Evolutionary conservation across 2,329 filamentous ascomycete species (phyloP), one percentile per base, ranked within the genome.

Genomic region (Fusarium chaquense): DNA sequence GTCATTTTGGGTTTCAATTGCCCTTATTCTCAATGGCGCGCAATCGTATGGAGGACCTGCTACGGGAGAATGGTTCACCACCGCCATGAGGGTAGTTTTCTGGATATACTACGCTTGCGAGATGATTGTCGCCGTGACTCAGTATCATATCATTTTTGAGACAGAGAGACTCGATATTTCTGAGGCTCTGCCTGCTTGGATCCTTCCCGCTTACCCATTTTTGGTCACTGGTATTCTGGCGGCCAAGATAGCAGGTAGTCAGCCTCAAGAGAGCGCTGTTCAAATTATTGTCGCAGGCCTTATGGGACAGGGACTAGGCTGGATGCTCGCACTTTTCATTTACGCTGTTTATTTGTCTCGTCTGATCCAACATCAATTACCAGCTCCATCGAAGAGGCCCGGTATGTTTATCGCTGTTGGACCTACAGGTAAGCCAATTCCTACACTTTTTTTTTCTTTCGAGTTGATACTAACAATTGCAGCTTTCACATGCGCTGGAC

Each of bases 71-170:
- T 65, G 62, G 62, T 44, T 65, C 0, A 54, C 54, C 2, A 61
- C 47, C 0, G 54, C 61, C 1, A 65, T 65, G 32, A 61, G 62
- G 16, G 47, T 65, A 0, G 1, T 65, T 0, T 65, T 65, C 13
- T 65, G 62, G 62, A 65, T 65, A 30, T 65, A 65, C 15, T 65
- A 65, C 18, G 62, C 62, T 10, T 65, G 62, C 24, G 62, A 65
- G n/a, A 65, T 52, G 62, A 20, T 65, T 11, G 62, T 65, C 4
- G 62, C 62, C 0, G 62, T 65, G 1, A 4, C 36, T 2, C 62
- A 65, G 12, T 65, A 65, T 24, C 62, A 65, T 1, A 65, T 52
- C 1, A 65, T 65, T 0, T 65, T 65, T 3, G 62, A 65, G 32
- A 65, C 61, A 0, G 62, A 65, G 5, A 54, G 35, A 10, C 38